Evolutionary conservation across 2,329 filamentous ascomycete species (phyloP), one percentile per base, ranked within the genome.

Genomic region (Chlorencoelia australis): DNA sequence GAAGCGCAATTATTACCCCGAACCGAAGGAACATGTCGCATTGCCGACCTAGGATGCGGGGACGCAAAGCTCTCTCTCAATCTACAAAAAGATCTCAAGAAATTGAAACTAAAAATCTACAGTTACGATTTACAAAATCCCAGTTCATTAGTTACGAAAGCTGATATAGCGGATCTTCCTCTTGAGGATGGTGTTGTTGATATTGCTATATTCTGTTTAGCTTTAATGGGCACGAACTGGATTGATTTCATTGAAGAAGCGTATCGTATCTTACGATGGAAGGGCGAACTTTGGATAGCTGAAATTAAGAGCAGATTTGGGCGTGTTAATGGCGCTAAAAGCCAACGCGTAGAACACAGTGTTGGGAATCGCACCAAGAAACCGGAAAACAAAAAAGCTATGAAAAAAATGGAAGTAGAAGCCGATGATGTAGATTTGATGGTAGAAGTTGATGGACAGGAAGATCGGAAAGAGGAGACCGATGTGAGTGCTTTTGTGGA

Each of bases 211-310:
- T 96, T 96, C 67, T 98, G 91, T 60, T 72, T 98, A 20, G 91
- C 89, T 33, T 74, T 98, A 41, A 98, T 98, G 91, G 91, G 91
- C 55, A 98, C 91, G 37, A 98, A 98, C 64, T 98, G 91, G 89
- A 73, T 94, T 35, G 79, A 86, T 51, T 96, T 98, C 58, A 74
- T 98, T 52, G 91, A 96, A 62, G 91, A 98, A 64, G 89, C 89
- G 10, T 94, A 86, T 66, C 79, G 91, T 36, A 71, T 96, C 34
- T 71, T 98, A 43, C 81, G 86, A 55, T 88, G 87, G 73, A 89
- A 91, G 55, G 91, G 91, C 48, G 91, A 98, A 66, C 77, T 94
- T 36, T 98, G 91, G 91, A 75, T 98, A 34, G 84, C 86, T 31
- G 91, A 98, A 64, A 95, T 98, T 62, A 96, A 96, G 66, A 85